These are phyloP conservation scores for Cerioporus squamosus DNA, from an alignment of 1,284 basidiomycete species.

Conservation along the genomic window DNA sequence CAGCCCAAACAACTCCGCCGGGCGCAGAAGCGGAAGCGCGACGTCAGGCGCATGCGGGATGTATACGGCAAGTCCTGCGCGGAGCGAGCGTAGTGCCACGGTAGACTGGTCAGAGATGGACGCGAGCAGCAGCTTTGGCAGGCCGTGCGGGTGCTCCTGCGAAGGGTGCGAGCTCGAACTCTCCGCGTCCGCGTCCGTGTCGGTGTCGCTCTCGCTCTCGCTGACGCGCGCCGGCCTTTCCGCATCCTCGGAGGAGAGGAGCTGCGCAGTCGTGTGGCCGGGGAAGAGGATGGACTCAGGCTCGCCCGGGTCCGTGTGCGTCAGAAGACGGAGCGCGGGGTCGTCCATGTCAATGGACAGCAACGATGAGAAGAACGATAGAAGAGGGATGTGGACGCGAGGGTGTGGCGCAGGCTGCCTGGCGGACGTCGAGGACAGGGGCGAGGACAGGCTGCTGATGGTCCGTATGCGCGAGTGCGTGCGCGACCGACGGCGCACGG, in stretches of 20 bases:
- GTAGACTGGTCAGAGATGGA: conserved; percentile 22
- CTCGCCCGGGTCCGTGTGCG: conserved; percentile 30
- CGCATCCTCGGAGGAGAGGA: background rate
- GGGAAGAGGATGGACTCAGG: conserved; percentile 38
- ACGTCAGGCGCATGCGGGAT: conserved; percentile 3
- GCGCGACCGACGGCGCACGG: conserved; percentile 22
- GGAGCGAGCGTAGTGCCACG: conserved; percentile 26
- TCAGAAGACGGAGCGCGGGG: conserved; percentile 37
- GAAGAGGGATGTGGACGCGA: conserved; percentile 36
- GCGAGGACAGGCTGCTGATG: conserved; percentile 11
- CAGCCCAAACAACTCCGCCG: conserved; percentile 11
- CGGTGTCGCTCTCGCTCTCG: background rate
- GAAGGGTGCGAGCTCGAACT: background rate
- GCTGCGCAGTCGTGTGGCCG: conserved; percentile 25
- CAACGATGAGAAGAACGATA: conserved; percentile 38
- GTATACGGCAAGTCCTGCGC: conserved; percentile 22
- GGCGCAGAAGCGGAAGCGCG: conserved; percentile 8
- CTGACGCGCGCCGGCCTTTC: background rate
- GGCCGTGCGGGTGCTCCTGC: conserved; percentile 15
- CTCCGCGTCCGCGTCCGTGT: conserved; percentile 6
- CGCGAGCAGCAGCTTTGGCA: conserved; percentile 25
- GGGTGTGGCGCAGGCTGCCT: conserved; percentile 27
- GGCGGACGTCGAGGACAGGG: conserved; percentile 3
- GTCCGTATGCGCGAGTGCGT: conserved; percentile 23
- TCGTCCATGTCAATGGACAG: conserved; percentile 40